Conservation (phyloP, 257 asterid genomes). For the Jacaranda copaia region DNA sequence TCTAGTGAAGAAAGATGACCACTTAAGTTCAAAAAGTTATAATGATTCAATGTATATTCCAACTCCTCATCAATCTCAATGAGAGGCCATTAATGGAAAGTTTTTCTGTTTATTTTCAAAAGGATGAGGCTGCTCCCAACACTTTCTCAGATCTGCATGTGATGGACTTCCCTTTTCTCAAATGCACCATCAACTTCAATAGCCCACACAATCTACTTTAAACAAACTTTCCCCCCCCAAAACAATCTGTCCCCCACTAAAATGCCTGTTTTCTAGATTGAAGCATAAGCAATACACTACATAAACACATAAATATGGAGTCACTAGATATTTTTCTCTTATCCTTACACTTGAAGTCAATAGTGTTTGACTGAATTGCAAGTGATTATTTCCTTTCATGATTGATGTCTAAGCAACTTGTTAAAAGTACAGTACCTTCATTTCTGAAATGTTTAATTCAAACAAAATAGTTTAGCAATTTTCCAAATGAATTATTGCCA, state of each 20-base stretch:
- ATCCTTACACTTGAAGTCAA: neutral
- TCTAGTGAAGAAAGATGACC: neutral
- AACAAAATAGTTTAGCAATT: neutral
- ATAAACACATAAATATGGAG: neutral
- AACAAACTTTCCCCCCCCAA: neutral
- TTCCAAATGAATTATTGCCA: neutral
- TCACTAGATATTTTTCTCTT: neutral
- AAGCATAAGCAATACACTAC: neutral
- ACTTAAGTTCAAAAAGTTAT: neutral
- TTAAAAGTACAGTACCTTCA: neutral
- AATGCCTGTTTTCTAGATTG: neutral
- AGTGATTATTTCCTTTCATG: neutral
- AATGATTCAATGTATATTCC: neutral
- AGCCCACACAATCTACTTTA: neutral
- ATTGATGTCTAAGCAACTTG: slow-evolving; percentile 6
- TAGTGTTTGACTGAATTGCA: neutral
- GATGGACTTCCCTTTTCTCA: neutral
- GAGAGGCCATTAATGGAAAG: neutral
- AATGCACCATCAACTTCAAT: neutral
- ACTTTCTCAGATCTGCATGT: neutral
- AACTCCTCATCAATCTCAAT: neutral
- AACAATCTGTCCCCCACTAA: slow-evolving; percentile 2
- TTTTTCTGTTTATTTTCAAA: neutral
- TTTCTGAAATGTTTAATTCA: neutral
- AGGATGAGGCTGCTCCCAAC: neutral